Conservation (phyloP, 169 alveolate species). For the Blepharisma undulans region DNA sequence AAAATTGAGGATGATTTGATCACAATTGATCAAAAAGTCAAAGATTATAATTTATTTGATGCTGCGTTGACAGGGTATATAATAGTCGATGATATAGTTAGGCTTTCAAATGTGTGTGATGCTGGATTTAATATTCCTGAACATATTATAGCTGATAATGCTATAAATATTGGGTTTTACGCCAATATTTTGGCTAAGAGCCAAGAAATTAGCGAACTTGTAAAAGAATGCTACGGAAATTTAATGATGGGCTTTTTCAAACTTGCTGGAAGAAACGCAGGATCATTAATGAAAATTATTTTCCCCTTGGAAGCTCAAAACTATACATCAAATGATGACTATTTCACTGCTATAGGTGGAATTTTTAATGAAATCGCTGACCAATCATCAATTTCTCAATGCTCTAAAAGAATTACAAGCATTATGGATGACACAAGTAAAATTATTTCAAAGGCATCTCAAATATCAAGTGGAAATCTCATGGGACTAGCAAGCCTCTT, state of each 20-base stretch:
- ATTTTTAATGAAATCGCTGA: neutral
- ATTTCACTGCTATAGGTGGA: neutral
- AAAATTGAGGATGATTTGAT: neutral
- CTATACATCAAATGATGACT: neutral
- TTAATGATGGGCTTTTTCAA: neutral
- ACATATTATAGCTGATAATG: neutral
- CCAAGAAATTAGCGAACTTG: neutral
- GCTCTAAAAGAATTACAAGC: neutral
- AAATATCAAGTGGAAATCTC: neutral
- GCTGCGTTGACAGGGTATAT: neutral
- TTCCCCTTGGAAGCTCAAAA: neutral
- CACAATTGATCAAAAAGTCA: neutral
- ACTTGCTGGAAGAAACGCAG: neutral
- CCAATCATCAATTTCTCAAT: neutral
- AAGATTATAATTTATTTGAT: neutral
- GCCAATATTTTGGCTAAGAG: neutral
- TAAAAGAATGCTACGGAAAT: neutral
- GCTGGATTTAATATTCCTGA: neutral
- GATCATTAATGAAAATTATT: neutral
- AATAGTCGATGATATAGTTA: neutral
- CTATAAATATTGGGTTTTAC: neutral
- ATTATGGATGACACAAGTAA: neutral
- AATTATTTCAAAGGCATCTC: neutral
- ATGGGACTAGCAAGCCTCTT: neutral
- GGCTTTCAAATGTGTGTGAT: neutral